A percentile compares a stretch with the other conserved stretches of the same genome.
These are phyloP conservation scores for Rauvolfia tetraphylla DNA, from an alignment of 257 asterid genomes.

Conservation along the genomic window DNA sequence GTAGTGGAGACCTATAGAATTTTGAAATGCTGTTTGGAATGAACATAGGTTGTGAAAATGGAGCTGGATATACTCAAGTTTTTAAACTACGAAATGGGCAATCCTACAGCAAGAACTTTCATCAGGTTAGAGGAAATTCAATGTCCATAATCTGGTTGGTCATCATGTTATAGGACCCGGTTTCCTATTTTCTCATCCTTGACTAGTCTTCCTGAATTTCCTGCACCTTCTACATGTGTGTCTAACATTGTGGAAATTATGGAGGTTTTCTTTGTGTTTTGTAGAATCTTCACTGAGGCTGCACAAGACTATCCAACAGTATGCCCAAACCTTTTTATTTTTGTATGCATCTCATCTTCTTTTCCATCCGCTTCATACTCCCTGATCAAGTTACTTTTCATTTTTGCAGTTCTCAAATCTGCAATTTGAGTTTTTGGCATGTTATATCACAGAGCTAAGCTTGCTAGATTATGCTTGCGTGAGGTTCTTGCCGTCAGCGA, in stretches of 20 bases:
- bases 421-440: slow-evolving; percentile 55
- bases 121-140: slow-evolving; percentile 47
- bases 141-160: neutral
- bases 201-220: neutral
- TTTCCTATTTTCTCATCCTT: neutral
- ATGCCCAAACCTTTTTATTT: slow-evolving; percentile 20
- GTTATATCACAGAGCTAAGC: slow-evolving; percentile 78
- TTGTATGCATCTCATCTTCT: neutral
- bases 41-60: slow-evolving; percentile 55
- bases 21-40: neutral
- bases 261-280: slow-evolving; percentile 19
- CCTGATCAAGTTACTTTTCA: slow-evolving; percentile 10
- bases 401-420: slow-evolving; percentile 42
- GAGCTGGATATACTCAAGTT: slow-evolving; percentile 63
- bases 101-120: slow-evolving; percentile 72
- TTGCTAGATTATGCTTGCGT: slow-evolving; percentile 60
- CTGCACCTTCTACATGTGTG: neutral
- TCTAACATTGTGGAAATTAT: neutral
- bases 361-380: neutral
- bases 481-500: slow-evolving; percentile 61
- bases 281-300: slow-evolving; percentile 60
- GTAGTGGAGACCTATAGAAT: slow-evolving; percentile 5
- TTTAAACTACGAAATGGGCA: slow-evolving; percentile 57
- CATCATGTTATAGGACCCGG: neutral
- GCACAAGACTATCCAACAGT: slow-evolving; percentile 58